These are phyloP conservation scores for Lachancea dasiensis DNA, from an alignment of 805 yeast species.

Conservation along the genomic window DNA sequence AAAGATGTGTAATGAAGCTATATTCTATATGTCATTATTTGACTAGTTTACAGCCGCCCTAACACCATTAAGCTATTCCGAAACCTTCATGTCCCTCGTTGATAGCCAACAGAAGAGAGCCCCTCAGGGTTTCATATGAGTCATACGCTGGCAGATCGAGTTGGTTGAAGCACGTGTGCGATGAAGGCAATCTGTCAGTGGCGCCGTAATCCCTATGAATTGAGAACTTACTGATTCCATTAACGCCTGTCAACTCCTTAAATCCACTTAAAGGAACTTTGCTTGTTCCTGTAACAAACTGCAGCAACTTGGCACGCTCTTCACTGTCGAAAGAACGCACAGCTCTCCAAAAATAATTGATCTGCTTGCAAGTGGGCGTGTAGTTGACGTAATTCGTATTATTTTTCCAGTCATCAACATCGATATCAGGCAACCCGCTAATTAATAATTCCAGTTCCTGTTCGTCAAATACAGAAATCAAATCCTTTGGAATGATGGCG, in stretches of 20 bases:
- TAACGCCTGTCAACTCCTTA: conserved; percentile 80
- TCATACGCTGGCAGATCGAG: conserved; percentile 90
- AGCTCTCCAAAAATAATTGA: conserved; percentile 98
- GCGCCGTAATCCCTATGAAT: conserved; percentile 87
- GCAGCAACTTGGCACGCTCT: conserved; percentile 88
- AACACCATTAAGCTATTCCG: conserved; percentile 42
- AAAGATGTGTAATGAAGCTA: too few species aligned
- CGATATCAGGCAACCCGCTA: conserved; percentile 94
- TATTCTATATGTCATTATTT: neutral
- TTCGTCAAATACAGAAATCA: conserved; percentile 85
- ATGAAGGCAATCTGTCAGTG: conserved; percentile 82
- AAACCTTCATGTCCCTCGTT: conserved; percentile 96
- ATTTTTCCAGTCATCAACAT: conserved; percentile 91
- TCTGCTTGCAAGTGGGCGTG: conserved; percentile 73
- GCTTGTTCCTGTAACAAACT: conserved; percentile 95
- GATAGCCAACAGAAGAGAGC: conserved; percentile 73
- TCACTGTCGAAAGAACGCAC: conserved; percentile 90
- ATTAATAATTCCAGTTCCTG: conserved; percentile 89
- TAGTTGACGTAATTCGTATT: conserved; percentile 79
- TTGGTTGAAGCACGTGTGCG: conserved; percentile 97
- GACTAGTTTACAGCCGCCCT: too few species aligned
- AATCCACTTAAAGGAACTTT: conserved; percentile 95
- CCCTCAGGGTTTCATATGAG: conserved; percentile 77
- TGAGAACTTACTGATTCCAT: conserved; percentile 78
- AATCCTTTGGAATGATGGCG: conserved; percentile 78